Evolutionary conservation across 371 early-diverging fungal species (phyloP).

Genomic region (Cokeromyces recurvatus): DNA sequence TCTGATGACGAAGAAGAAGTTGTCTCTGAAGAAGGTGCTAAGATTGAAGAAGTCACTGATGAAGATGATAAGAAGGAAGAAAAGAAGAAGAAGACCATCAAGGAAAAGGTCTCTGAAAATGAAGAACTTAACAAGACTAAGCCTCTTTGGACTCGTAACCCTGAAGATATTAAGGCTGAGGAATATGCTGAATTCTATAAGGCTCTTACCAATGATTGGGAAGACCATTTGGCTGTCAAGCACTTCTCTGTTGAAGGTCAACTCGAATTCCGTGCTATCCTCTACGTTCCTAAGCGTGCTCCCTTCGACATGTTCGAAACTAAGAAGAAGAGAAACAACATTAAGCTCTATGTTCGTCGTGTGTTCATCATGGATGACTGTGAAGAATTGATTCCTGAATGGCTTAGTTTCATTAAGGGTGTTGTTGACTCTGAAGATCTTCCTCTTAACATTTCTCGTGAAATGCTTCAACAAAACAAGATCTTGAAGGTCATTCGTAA

Average conservation of each 20-base stretch:
- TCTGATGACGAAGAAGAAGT: slow-evolving; percentile 72
- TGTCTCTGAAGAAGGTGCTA: slow-evolving; percentile 51
- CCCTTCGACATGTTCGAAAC: slow-evolving; percentile 61
- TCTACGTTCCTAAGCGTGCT: slow-evolving; percentile 76
- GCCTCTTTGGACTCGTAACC: slow-evolving; percentile 86
- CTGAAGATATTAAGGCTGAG: slow-evolving; percentile 64
- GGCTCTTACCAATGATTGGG: slow-evolving; percentile 72
- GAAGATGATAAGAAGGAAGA: slow-evolving; percentile 75
- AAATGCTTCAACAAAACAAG: slow-evolving; percentile 79
- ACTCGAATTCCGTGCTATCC: slow-evolving; percentile 71
- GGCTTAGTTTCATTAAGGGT: slow-evolving; percentile 63
- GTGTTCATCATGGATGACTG: slow-evolving; percentile 90
- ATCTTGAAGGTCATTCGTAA: slow-evolving; percentile 76
- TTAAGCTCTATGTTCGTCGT: slow-evolving; percentile 82
- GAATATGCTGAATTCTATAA: slow-evolving; percentile 87
- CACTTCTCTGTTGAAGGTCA: slow-evolving; percentile 83
- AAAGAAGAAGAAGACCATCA: slow-evolving; percentile 65
- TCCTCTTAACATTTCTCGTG: slow-evolving; percentile 89
- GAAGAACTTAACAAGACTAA: slow-evolving; percentile 68
- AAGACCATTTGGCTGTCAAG: slow-evolving; percentile 63
- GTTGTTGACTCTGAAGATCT: slow-evolving; percentile 84
- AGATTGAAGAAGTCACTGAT: slow-evolving; percentile 52
- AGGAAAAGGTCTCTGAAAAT: slow-evolving; percentile 47
- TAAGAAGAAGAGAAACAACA: slow-evolving; percentile 67
- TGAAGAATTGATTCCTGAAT: slow-evolving; percentile 61